Percentiles rank a stretch among this genome's conserved stretches.
Conservation (phyloP, 2,329 filamentous ascomycete genomes). For the Orbilia oligospora region DNA sequence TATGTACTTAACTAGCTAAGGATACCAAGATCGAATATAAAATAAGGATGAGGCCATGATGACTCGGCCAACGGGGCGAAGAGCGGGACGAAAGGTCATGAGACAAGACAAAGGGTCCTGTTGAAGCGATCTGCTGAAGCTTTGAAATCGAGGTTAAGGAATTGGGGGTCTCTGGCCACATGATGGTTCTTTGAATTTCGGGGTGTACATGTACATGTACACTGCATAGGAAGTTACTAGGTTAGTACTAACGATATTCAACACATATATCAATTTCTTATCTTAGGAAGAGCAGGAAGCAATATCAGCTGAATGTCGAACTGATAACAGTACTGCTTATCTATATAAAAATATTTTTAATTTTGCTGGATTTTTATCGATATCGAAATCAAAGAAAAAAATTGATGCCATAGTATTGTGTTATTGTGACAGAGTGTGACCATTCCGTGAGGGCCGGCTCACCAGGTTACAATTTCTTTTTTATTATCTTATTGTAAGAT, state of each 20-base stretch:
- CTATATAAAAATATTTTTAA: neutral
- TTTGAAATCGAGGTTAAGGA: constrained; percentile 1
- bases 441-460: neutral
- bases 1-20: neutral
- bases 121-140: constrained; percentile 25
- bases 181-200: neutral
- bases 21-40: neutral
- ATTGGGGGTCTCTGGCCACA: constrained; percentile 11
- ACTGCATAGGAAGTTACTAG: neutral
- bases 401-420: neutral
- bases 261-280: constrained; percentile 8
- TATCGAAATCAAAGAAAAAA: neutral
- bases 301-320: neutral
- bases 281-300: neutral
- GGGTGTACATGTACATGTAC: too few species aligned
- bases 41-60: constrained; percentile 21
- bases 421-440: neutral
- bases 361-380: neutral
- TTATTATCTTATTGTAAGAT: too few species aligned
- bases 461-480: neutral
- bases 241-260: neutral
- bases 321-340: neutral
- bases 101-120: constrained; percentile 17
- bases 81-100: constrained; percentile 25
- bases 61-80: constrained; percentile 25